Evolutionary conservation across 345 rosid species (phyloP).

Genomic region (Microcos paniculata): DNA sequence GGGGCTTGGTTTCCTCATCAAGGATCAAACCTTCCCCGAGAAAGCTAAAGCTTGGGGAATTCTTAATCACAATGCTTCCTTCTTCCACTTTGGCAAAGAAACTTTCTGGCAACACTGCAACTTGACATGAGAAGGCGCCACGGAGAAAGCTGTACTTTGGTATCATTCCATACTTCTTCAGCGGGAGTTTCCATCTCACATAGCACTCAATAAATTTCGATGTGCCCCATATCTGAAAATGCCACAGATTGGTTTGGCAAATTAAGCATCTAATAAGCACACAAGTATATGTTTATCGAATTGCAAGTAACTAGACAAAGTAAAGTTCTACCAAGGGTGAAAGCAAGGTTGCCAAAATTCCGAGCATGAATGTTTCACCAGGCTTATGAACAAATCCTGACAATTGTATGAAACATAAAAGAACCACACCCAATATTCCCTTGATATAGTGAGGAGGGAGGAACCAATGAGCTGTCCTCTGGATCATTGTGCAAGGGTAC

Average conservation of each 20-base stretch:
- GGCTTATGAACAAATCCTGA: constrained; percentile 37
- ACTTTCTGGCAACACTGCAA: constrained; percentile 13
- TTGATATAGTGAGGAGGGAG: neutral
- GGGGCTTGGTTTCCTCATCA: constrained; percentile 9
- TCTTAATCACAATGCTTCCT: constrained; percentile 28
- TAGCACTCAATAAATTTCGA: constrained; percentile 26
- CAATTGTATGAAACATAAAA: constrained; percentile 30
- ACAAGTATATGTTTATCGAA: no score
- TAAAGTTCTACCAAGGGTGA: constrained; percentile 32
- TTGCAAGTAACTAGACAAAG: no score
- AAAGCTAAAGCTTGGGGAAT: constrained; percentile 19
- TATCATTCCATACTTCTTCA: constrained; percentile 26
- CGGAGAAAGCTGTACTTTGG: constrained; percentile 20
- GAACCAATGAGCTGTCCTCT: constrained; percentile 33
- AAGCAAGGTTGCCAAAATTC: constrained; percentile 30
- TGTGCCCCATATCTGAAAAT: constrained; percentile 23
- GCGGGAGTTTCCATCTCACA: constrained; percentile 24
- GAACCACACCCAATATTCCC: neutral
- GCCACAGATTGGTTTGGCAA: no score
- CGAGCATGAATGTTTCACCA: constrained; percentile 24
- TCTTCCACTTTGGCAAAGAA: constrained; percentile 29
- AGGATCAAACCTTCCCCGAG: constrained; percentile 18
- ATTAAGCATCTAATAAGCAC: neutral
- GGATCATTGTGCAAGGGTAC: constrained; percentile 35
- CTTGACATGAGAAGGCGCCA: constrained; percentile 3